phyloP scores from a whole-genome alignment of 176 grass and related monocot species.

The Microstegium vimineum region DNA sequence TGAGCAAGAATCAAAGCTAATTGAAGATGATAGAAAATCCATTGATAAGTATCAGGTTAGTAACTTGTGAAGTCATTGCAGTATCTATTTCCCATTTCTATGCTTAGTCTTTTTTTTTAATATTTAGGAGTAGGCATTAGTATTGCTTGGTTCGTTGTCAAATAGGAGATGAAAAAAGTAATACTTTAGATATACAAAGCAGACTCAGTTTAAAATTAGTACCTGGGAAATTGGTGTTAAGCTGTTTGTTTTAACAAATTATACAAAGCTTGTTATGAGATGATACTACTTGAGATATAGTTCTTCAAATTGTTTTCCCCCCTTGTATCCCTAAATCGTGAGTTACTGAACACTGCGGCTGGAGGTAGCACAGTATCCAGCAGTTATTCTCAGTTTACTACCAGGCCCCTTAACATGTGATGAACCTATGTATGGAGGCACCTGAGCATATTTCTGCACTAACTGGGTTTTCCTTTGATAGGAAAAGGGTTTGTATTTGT shows the following conservation, averaged over 20 bases:
- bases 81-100: background rate
- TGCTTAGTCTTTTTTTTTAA: background rate
- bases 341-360: background rate
- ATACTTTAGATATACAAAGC: background rate
- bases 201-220: background rate
- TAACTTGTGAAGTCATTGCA: background rate
- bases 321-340: background rate
- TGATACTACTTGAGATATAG: background rate
- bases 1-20: slow-evolving; percentile 92
- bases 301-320: too few species aligned
- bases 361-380: background rate
- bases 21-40: slow-evolving; percentile 83
- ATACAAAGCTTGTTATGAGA: background rate
- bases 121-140: background rate
- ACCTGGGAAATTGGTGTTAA: background rate
- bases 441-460: background rate
- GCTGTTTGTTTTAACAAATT: background rate
- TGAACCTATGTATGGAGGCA: background rate
- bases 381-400: background rate
- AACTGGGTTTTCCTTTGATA: background rate
- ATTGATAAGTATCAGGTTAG: slow-evolving; percentile 97
- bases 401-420: background rate
- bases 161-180: background rate
- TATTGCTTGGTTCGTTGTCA: slow-evolving; percentile 9
- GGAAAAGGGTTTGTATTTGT: background rate